Conservation (phyloP, 441 rosid species). For the Pelargonium fulgidum region DNA sequence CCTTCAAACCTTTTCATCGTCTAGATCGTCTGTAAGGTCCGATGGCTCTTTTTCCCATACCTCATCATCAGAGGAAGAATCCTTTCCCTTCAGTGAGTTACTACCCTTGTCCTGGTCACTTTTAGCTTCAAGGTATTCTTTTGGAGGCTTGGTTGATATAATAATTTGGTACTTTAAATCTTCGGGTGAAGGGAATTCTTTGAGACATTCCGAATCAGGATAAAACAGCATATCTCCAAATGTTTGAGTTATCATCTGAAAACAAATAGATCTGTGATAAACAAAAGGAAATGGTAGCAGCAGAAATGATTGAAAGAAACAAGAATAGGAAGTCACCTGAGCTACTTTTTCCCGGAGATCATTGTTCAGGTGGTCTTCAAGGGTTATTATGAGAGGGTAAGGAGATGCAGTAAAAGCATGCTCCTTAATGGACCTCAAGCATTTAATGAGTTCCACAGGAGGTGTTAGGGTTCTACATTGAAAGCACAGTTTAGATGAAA, state of each 20-base stretch:
- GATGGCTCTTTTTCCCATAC: slow-evolving; percentile 63
- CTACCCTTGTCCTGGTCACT: slow-evolving; percentile 33
- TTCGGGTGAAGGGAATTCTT: slow-evolving; percentile 73
- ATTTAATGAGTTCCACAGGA: slow-evolving; percentile 71
- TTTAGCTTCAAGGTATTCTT: slow-evolving; percentile 60
- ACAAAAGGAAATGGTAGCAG: slow-evolving; percentile 4
- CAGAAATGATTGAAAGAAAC: slow-evolving; percentile 10
- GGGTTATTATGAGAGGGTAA: slow-evolving; percentile 78
- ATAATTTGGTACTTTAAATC: slow-evolving; percentile 53
- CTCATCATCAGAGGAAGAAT: slow-evolving; percentile 48
- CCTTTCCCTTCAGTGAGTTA: slow-evolving; percentile 33
- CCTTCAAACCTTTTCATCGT: slow-evolving; percentile 41
- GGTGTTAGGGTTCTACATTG: slow-evolving; percentile 66
- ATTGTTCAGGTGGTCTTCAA: slow-evolving; percentile 88
- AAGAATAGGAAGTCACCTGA: slow-evolving; percentile 35
- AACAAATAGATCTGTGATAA: slow-evolving; percentile 21
- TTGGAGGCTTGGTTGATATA: slow-evolving; percentile 90
- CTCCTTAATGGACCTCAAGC: slow-evolving; percentile 63
- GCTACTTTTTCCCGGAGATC: slow-evolving; percentile 85
- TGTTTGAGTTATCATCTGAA: slow-evolving; percentile 65
- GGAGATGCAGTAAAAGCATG: slow-evolving; percentile 71
- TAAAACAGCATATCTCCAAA: slow-evolving; percentile 71
- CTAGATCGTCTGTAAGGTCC: slow-evolving; percentile 29
- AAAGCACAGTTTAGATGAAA: neutral
- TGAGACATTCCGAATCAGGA: slow-evolving; percentile 61